Base-by-base conservation (phyloP, 2,329 filamentous ascomycete genomes). In the Graphilbum sp. region DNA sequence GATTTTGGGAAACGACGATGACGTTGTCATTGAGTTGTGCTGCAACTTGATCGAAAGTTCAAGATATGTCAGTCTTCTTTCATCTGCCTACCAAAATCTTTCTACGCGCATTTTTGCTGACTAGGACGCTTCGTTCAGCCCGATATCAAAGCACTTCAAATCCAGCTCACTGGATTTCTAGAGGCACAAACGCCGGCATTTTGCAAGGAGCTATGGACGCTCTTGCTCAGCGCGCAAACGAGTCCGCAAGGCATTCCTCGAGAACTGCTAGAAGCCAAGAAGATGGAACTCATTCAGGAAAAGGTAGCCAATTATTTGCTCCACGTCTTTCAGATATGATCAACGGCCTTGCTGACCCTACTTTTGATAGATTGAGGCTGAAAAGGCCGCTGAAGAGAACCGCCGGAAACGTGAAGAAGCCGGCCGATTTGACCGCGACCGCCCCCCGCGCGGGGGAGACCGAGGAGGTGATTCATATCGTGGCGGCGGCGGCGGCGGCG, bases 191-290 rank as follows among this genome's bases (percentile, higher is more conserved):
- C 86, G 0, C 67, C 85, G 2, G 60, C 68, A 0, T 98, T 98
- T 53, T 95, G 88, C 58, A 88, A 93, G 54, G 84, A 95, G 45
- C 61, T 98, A 12, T 98, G 90, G 90, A 83, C 78, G 42, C 64
- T 98, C 16, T 81, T 88, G 49, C 62, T 98, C 34, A 95, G 87
- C 56, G 90, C 86, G 10, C 90, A 98, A 57, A 66, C 71, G 31
- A 94, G 79, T 54, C 76, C 85, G 0, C 81, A 90, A 54, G 90
- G 90, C 39, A 86, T 98, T 12, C 88, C 90, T 0, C 88, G 93
- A 57, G 87, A 95, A 58, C 67, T 98, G 32, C 63, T 98, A 3
- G 90, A 98, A 55, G 87, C 88, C 1, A 98, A 98, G 66, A 98
- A 96, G 60, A 63, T 83, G 33, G 90, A 98, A 58, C 65, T 98